Evolutionary conservation across 2,329 filamentous ascomycete species (phyloP), one percentile per base, ranked within the genome.

Genomic region (Ascochyta lentis): DNA sequence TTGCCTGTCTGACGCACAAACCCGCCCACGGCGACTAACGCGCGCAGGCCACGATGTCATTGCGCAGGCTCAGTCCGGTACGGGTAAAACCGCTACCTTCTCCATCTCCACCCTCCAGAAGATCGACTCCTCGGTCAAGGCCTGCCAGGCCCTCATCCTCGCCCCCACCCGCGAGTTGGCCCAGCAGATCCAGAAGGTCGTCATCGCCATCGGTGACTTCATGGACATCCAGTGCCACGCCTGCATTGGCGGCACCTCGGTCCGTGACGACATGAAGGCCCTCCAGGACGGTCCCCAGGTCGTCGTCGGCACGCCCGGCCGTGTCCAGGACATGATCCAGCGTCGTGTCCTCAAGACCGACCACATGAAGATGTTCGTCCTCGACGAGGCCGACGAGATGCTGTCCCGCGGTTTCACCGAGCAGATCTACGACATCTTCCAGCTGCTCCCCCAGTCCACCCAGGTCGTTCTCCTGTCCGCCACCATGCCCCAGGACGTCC

Each of bases 381-480:
- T 99, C 71, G 95, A 99, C 78, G 95, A 99, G 85, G 95, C 95
- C 74, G 95, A 99, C 79, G 95, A 99, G 83, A 97, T 99, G 91
- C 88, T 99, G 83, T 96, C 92, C 77, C 94, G 94, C 76, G 95
- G 95, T 86, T 99, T 99, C 88, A 96, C 93, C 74, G 95, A 99
- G 85, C 95, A 99, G 85, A 99, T 99, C 84, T 99, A 99, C 86
- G 95, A 99, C 81, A 96, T 99, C 83, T 99, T 97, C 89, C 94
- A 96, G 83, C 91, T 97, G 60, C 90, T 99, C 51, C 95, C 95
- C 55, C 95, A 96, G 83, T 93, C 92, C 63, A 99, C 94, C 77
- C 95, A 99, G 86, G 95, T 99, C 67, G 94, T 98, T 69, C 91
- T 99, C 56, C 88, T 99, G 53, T 98, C 95, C 58, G 95, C 95